Base-by-base conservation (phyloP, 2,329 filamentous ascomycete genomes). In the Orbilia quercus region DNA sequence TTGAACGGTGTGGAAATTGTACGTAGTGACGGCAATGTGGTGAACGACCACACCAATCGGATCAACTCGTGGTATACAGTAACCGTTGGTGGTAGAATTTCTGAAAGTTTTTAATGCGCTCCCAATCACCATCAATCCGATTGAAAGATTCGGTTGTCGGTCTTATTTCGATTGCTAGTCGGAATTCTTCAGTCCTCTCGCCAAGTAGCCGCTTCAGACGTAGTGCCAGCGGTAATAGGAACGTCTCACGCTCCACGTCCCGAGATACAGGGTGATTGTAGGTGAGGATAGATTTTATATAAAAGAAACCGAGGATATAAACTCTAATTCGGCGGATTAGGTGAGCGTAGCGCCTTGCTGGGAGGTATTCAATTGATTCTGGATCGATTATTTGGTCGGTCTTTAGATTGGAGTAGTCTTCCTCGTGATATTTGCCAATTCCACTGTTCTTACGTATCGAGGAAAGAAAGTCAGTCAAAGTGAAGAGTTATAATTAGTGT, bases 161-260 rank as follows among this genome's bases (percentile, higher is more conserved):
- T 6, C 31, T 51, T 2, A 50, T 50, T 7, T 50, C 23, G 20
- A 62, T 51, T 7, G 40, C 22, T 16, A 62, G 23, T 1, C 25
- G 31, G 2, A 14, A 25, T 16, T 25, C 12, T 1, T 31, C 28
- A 9, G 42, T 20, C 11, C 34, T 25, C 20, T 16, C 7, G 6
- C 2, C 45, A 14, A 40, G 6, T 11, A 51, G 22, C 2, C 22
- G 11, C 4, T 16, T 22, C 4, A 51, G 25, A 18, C 57, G 57
- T 14, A 60, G 45, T 5, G 57, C 57, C 9, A 60, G 44, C 12
- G 57, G 57, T 14, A 60, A 23, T 7, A 60, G 14, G 1, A 50
- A 34, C n/a, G 16, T 51, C 11, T 25, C 18, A 6, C 36, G 18
- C 11, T 38, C 57, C 40, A 60, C 1, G 6, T 34, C 2, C 22